A percentile compares a stretch with the other conserved stretches of the same genome.
phyloP scores from a whole-genome alignment of 331 rosid species.

The Pyrus hybrid region DNA sequence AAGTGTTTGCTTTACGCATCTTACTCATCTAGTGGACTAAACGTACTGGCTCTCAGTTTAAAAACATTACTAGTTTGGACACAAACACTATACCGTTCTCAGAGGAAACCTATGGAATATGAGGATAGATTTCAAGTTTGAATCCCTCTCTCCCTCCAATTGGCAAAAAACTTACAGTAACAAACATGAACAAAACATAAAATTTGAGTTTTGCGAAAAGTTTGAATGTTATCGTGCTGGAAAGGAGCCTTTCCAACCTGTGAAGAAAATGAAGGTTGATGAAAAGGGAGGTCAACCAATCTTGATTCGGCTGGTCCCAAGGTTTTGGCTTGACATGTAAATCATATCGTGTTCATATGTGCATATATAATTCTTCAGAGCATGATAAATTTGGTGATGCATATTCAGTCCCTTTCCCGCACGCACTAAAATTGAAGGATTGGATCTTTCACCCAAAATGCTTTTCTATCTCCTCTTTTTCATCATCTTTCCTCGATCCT shows the following conservation, averaged over 20 bases:
- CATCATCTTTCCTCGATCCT: neutral
- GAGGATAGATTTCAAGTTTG: too few species aligned
- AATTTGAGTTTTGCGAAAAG: neutral
- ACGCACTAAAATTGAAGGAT: neutral
- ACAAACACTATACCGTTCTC: too few species aligned
- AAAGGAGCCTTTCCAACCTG: constrained; percentile 22
- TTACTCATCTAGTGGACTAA: too few species aligned
- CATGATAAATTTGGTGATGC: constrained; percentile 1
- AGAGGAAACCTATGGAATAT: too few species aligned
- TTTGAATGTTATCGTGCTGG: neutral
- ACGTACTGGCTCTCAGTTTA: too few species aligned
- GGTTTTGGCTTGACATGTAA: neutral
- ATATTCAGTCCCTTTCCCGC: constrained; percentile 2
- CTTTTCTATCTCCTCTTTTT: constrained; percentile 16
- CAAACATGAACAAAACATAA: neutral
- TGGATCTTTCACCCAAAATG: neutral
- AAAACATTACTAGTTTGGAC: too few species aligned
- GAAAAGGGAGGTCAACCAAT: constrained; percentile 3
- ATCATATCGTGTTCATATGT: neutral
- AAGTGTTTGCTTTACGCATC: too few species aligned
- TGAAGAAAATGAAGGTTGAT: constrained; percentile 8
- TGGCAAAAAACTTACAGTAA: too few species aligned
- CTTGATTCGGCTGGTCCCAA: constrained; percentile 11
- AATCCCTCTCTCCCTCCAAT: too few species aligned
- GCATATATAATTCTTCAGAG: neutral